phyloP scores from a whole-genome alignment of 371 early-diverging fungal genomes.

The Actinomucor elegans region DNA sequence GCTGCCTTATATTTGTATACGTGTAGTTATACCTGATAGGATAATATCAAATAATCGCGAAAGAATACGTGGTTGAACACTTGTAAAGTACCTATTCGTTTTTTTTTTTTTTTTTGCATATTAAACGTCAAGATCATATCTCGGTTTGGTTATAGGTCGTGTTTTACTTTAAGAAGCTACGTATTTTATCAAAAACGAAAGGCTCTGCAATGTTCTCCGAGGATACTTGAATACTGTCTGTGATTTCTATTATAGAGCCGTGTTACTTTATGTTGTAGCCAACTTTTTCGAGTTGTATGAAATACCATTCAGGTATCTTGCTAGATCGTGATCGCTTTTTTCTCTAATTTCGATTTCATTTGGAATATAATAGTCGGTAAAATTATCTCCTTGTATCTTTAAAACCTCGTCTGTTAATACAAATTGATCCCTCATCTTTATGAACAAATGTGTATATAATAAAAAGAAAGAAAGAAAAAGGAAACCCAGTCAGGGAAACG shows the following conservation, averaged over 20 bases:
- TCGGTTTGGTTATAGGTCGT: neutral
- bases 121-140: neutral
- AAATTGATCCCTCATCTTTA: conserved; percentile 44
- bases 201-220: conserved; percentile 56
- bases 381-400: conserved; percentile 63
- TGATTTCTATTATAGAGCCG: conserved; percentile 48
- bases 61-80: conserved; percentile 32
- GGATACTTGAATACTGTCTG: conserved; percentile 62
- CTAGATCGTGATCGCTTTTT: conserved; percentile 52
- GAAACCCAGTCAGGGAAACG: too few relatives aligned
- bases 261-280: neutral
- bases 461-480: conserved; percentile 3
- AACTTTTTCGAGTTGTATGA: neutral
- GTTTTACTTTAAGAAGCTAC: conserved; percentile 70
- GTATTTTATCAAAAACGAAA: conserved; percentile 58
- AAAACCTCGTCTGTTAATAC: conserved; percentile 74
- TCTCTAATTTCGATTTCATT: conserved; percentile 62
- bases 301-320: conserved; percentile 53
- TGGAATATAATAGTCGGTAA: conserved; percentile 48
- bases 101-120: too few relatives aligned
- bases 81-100: conserved; percentile 34
- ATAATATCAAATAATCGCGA: conserved; percentile 59
- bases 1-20: too few relatives aligned
- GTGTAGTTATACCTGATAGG: conserved; percentile 59
- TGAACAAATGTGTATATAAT: neutral